A percentile compares a stretch with the other conserved stretches of the same genome.
Evolutionary conservation across 2,329 filamentous ascomycete genomes (phyloP).

Genomic region (Sporothrix brunneoviolacea): DNA sequence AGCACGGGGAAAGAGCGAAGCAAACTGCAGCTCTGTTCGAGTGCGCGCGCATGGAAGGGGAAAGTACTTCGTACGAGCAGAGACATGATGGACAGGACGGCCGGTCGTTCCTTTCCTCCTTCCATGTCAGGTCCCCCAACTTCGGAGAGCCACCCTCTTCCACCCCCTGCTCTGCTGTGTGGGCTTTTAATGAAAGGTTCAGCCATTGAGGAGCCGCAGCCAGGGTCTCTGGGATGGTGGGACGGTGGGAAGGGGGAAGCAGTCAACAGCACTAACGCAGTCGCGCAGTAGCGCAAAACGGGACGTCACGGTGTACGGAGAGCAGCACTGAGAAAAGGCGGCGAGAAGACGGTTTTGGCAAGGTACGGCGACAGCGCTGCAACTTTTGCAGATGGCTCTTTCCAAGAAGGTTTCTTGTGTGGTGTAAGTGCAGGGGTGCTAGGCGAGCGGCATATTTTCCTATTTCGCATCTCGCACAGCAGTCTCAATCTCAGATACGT

Average conservation of each 20-base stretch:
- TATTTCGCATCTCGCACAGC: no score
- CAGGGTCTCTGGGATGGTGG: background rate
- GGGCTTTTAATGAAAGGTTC: slow-evolving; percentile 10
- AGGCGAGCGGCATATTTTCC: no score
- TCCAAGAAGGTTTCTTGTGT: no score
- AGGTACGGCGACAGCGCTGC: no score
- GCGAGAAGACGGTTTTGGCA: background rate
- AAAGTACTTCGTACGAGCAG: background rate
- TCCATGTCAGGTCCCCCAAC: background rate
- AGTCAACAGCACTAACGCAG: slow-evolving; percentile 13
- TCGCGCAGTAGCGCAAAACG: slow-evolving; percentile 14
- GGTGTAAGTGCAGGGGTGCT: no score
- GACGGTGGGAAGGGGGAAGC: slow-evolving; percentile 3
- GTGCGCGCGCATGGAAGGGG: no score
- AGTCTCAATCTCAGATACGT: no score
- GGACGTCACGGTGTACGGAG: background rate
- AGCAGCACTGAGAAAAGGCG: background rate
- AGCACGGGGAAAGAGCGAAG: no score
- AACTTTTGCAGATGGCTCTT: no score
- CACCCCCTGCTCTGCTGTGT: background rate
- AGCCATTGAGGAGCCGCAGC: slow-evolving; percentile 11
- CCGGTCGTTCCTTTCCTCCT: background rate
- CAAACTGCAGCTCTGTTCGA: no score
- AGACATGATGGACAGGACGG: background rate
- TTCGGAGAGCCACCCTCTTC: no score